A percentile compares a stretch with the other conserved stretches of the same genome.
Conservation (phyloP, 2,329 filamentous ascomycete species). For the Plectosphaerella plurivora region DNA sequence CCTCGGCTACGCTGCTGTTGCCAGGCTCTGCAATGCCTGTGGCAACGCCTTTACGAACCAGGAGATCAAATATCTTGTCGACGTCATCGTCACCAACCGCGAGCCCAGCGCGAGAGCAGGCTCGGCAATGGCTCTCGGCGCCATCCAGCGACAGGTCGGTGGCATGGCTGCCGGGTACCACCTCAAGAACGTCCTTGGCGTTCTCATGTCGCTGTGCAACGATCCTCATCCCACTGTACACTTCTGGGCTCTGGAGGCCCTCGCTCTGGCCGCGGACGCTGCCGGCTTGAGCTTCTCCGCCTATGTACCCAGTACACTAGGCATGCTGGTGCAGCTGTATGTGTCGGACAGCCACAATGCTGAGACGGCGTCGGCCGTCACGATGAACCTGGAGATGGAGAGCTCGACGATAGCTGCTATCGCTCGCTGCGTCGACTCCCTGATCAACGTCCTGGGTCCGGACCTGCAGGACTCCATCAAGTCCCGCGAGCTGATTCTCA, state of each 20-base stretch:
- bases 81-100: conserved; percentile 89
- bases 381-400: conserved; percentile 87
- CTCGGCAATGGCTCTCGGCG: conserved; percentile 88
- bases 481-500: conserved; percentile 87
- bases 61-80: conserved; percentile 87
- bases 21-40: conserved; percentile 76
- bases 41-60: conserved; percentile 85
- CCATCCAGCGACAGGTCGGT: conserved; percentile 91
- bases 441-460: conserved; percentile 93
- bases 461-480: conserved; percentile 91
- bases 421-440: conserved; percentile 84
- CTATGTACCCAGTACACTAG: conserved; percentile 85
- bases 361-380: conserved; percentile 72
- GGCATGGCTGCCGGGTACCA: conserved; percentile 97
- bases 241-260: conserved; percentile 89
- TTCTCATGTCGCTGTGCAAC: conserved; percentile 95
- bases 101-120: conserved; percentile 91
- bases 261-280: conserved; percentile 83
- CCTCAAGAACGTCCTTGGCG: conserved; percentile 93
- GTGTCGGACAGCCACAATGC: conserved; percentile 86
- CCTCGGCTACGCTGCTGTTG: conserved; percentile 79
- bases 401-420: conserved; percentile 78
- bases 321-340: conserved; percentile 92
- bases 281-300: conserved; percentile 88
- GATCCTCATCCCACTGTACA: conserved; percentile 94